Evolutionary conservation across 257 asterid species (phyloP), one percentile per base, ranked within the genome.

Genomic region (Vinca minor): DNA sequence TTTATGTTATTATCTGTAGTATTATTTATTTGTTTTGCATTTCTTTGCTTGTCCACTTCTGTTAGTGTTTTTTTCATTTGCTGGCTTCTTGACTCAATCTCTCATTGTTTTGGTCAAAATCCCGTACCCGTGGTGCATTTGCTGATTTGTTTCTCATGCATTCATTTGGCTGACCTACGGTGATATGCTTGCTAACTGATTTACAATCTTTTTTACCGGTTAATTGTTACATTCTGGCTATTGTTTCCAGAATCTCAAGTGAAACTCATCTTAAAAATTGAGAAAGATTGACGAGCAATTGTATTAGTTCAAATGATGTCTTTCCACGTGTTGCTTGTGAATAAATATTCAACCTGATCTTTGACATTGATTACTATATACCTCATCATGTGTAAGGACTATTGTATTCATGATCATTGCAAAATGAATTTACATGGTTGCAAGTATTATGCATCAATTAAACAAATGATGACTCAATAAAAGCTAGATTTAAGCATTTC

Each of bases 51-150:
- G 29, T 15, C 53, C 65, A 66, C 47, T 23, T 34, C n/a, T 32
- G 47, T 65, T 58, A 8, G 58, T 48, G 36, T 48, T 62, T n/a
- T 59, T 55, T 42, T 32, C 31, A 52, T 66, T 31, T 59, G 18
- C 20, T 45, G 32, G 54, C 68, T 62, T 65, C 31, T 63, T 50
- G n/a, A 46, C 29, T 64, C 47, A 47, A 28, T 68, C 42, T n/a
- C 38, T 15, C 28, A 13, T 36, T 17, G 0, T 41, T 18, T 39
- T 44, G 34, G 41, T 26, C 25, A 21, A 59, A n/a, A 17, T 34
- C 26, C 45, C 41, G 8, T 3, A 0, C 18, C 20, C 3, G 8
- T 8, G 14, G 31, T 42, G 4, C 34, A 25, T 59, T 29, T 36
- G 44, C 6, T 15, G 0, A 6, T 57, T n/a, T 49, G 17, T 9